Conservation (phyloP, 495 filamentous ascomycete genomes). For the Hypoxylon fuscum region DNA sequence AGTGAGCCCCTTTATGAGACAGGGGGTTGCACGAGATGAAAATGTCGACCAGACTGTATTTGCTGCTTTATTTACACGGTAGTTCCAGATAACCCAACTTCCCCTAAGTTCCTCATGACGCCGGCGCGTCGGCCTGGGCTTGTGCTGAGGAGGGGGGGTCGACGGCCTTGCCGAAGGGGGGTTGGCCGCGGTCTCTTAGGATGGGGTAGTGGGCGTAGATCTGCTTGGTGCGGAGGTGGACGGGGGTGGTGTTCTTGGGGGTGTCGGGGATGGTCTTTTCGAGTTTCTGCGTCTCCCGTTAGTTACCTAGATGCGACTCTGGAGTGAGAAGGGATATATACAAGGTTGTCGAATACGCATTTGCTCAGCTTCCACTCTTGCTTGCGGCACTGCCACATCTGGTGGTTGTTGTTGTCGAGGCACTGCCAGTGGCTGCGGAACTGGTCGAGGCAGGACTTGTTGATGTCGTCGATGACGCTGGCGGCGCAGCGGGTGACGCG, state of each 20-base stretch:
- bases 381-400: slow-evolving; percentile 88
- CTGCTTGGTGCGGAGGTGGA: slow-evolving; percentile 83
- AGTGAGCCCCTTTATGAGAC: neutral
- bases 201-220: slow-evolving; percentile 71
- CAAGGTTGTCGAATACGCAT: slow-evolving; percentile 95
- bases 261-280: slow-evolving; percentile 90
- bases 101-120: slow-evolving; percentile 27
- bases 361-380: slow-evolving; percentile 83
- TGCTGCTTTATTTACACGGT: slow-evolving; percentile 33
- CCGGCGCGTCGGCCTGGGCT: slow-evolving; percentile 34
- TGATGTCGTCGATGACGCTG: slow-evolving; percentile 97
- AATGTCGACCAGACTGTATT: slow-evolving; percentile 19
- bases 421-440: slow-evolving; percentile 95
- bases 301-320: slow-evolving; percentile 9
- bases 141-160: slow-evolving; percentile 45
- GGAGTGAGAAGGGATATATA: slow-evolving; percentile 52
- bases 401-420: slow-evolving; percentile 96
- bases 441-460: slow-evolving; percentile 88
- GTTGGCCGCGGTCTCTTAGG: slow-evolving; percentile 44
- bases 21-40: neutral
- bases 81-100: slow-evolving; percentile 2
- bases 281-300: slow-evolving; percentile 68
- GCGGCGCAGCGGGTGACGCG: slow-evolving; percentile 96
- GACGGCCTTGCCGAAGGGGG: slow-evolving; percentile 48
- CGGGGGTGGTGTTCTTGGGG: slow-evolving; percentile 77